Evolutionary conservation across 1,284 basidiomycete species (phyloP), one percentile per base, ranked within the genome.

Genomic region (Taiwanofungus camphoratus): DNA sequence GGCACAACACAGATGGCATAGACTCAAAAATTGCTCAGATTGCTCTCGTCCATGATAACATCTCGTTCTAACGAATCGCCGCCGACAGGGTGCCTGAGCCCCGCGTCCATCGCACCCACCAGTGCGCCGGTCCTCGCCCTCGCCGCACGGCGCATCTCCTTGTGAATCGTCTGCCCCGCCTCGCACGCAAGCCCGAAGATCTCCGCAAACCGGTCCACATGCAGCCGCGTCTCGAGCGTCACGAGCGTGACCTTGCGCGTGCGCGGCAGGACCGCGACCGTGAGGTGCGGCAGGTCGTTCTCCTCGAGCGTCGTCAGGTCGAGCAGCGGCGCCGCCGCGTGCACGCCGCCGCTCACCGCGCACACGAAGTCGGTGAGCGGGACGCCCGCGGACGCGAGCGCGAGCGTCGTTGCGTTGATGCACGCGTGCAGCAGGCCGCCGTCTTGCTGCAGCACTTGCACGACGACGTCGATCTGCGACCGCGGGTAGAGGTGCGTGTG

Each of bases 361-460:
- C 88, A 87, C 39, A 97, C 84, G 63, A 96, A 93, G 68, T 98
- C 94, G 46, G 81, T 68, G 55, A 98, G 73, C 0, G 94, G 86
- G 19, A 99, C 87, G 2, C 96, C 96, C 2, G 94, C 92, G 46
- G 81, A 84, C 52, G 91, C 77, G 30, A 99, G 77, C 0, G 95
- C 92, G 33, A 99, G 77, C 3, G 93, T 95, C 1, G 92, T 91
- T 18, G 87, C 93, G 63, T 99, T 99, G 59, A 99, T 90, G 51
- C 92, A 87, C 4, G 93, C 84, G 42, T 92, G 88, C n/a, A 99
- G 76, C 29, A 97, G 71, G 0, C 89, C 88, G 23, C 95, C 95
- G 59, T 99, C 95, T 60, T 94, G 88, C 55, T 94, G 87, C 34
- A 96, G 70, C 23, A 99, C 85, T 62, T 95, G 91, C 9, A 99